Conservation (phyloP, 371 early-diverging fungal genomes). For the Parasitella parasitica region DNA sequence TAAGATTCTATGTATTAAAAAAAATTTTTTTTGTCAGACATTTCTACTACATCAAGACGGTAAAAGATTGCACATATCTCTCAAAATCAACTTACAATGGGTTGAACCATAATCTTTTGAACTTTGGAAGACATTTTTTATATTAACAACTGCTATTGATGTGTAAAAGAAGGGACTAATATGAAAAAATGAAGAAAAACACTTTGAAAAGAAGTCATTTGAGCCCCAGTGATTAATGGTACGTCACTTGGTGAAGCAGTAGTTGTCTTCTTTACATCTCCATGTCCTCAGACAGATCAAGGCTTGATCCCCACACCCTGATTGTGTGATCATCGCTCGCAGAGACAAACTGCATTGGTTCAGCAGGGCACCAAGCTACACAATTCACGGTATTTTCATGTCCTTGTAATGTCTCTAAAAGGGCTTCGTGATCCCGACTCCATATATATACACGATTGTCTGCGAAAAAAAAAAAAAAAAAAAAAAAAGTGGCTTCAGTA, state of each 20-base stretch:
- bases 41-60: too few relatives aligned
- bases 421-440: constrained; percentile 77
- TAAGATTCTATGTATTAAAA: constrained; percentile 71
- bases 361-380: constrained; percentile 78
- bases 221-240: neutral
- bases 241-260: neutral
- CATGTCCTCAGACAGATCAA: neutral
- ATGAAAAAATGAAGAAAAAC: neutral
- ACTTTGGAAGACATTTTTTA: constrained; percentile 78
- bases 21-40: too few relatives aligned
- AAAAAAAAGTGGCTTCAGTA: too few relatives aligned
- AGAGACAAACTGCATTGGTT: constrained; percentile 79
- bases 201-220: neutral
- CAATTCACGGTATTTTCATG: constrained; percentile 86
- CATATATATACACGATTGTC: constrained; percentile 87
- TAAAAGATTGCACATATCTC: neutral
- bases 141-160: neutral
- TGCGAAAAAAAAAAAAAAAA: constrained; percentile 25
- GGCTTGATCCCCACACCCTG: constrained; percentile 59
- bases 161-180: neutral
- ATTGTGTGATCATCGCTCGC: constrained; percentile 94
- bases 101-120: constrained; percentile 95
- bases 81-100: constrained; percentile 70
- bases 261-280: neutral
- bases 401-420: constrained; percentile 79